Percentiles rank a stretch among this genome's conserved stretches.
Evolutionary conservation across 2,329 filamentous ascomycete genomes (phyloP).

Genomic region (Dendryphion nanum): DNA sequence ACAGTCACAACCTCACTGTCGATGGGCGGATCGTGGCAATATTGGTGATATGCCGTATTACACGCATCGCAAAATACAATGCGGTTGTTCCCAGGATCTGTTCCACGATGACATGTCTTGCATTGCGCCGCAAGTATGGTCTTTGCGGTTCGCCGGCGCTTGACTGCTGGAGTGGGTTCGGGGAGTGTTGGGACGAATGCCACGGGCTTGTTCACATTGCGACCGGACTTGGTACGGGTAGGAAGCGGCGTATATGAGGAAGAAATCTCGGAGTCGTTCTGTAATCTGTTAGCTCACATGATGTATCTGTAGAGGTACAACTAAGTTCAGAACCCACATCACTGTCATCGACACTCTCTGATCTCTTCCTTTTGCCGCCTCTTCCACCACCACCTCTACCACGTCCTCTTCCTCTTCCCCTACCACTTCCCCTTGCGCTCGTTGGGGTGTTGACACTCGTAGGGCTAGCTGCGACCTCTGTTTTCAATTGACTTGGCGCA

Average conservation of each 20-base stretch:
- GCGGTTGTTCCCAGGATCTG: constrained; percentile 70
- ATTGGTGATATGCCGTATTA: constrained; percentile 76
- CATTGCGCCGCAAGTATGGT: constrained; percentile 59
- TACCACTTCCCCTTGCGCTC: constrained; percentile 34
- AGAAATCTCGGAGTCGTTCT: constrained; percentile 40
- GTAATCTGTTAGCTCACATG: constrained; percentile 13
- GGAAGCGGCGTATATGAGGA: constrained; percentile 54
- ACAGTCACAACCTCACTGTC: constrained; percentile 66
- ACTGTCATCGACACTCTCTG: constrained; percentile 34
- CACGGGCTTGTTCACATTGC: constrained; percentile 66
- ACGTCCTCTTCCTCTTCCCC: constrained; percentile 38
- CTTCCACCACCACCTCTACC: constrained; percentile 33
- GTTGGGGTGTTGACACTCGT: constrained; percentile 22
- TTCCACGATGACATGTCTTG: constrained; percentile 69
- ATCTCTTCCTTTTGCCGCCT: constrained; percentile 40
- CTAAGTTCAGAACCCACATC: constrained; percentile 24
- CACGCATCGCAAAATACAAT: constrained; percentile 87
- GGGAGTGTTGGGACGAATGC: constrained; percentile 59
- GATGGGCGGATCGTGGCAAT: constrained; percentile 75
- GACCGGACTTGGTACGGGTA: constrained; percentile 73
- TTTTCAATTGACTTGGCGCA: constrained; percentile 32
- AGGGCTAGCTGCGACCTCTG: constrained; percentile 21
- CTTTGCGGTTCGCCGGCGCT: constrained; percentile 59
- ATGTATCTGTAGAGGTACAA: neutral
- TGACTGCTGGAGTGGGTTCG: constrained; percentile 48